Evolutionary conservation across 2,329 filamentous ascomycete genomes (phyloP).

Genomic region (Metarhizium anisopliae): DNA sequence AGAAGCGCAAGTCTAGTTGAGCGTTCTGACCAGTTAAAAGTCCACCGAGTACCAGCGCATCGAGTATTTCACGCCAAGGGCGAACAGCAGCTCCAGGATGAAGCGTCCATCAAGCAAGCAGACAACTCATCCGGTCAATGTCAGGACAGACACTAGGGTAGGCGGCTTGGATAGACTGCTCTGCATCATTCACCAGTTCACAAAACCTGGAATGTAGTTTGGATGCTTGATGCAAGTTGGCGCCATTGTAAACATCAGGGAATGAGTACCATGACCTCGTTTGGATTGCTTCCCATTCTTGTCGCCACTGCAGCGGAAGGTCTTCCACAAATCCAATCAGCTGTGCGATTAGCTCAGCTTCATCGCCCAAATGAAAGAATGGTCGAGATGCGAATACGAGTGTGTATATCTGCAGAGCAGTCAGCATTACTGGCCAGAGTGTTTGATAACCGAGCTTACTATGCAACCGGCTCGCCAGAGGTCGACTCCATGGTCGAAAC

Average conservation of each 20-base stretch:
- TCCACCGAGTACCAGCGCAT: no score
- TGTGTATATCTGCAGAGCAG: slow-evolving; percentile 1
- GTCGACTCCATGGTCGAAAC: slow-evolving; percentile 2
- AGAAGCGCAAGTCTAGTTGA: no score
- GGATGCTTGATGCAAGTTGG: not conserved
- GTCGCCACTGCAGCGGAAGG: not conserved
- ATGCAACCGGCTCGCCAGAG: slow-evolving; percentile 2
- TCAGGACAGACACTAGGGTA: no score
- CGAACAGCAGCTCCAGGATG: no score
- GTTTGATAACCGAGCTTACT: not conserved
- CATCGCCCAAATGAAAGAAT: not conserved
- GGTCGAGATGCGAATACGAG: not conserved
- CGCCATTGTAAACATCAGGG: not conserved
- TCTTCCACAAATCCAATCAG: slow-evolving; percentile 1
- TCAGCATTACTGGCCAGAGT: not conserved
- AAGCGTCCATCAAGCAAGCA: no score
- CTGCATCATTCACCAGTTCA: slow-evolving; percentile 1
- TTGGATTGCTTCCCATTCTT: not conserved
- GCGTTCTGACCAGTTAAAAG: no score
- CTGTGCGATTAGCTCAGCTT: not conserved
- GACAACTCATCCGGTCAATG: no score
- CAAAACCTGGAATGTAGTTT: slow-evolving; percentile 1
- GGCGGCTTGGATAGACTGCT: no score
- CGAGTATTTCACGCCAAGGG: no score
- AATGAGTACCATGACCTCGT: not conserved